Conservation (phyloP, 352 stramenopile species). For the Globisporangium apiculatum region DNA sequence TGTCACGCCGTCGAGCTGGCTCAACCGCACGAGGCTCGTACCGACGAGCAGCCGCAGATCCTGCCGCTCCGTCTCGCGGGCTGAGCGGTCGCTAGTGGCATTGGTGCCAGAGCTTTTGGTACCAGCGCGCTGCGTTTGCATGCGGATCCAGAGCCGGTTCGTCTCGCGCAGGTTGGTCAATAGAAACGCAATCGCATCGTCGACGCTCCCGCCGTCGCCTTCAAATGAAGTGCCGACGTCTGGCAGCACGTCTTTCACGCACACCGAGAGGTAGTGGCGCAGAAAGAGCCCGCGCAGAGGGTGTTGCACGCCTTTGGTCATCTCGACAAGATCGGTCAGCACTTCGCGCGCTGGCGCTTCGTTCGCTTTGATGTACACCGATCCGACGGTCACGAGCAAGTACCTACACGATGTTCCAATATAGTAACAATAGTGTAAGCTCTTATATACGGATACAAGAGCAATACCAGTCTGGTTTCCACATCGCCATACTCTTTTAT, state of each 20-base stretch:
- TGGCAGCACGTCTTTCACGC: slow-evolving; percentile 93
- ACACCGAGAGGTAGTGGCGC: slow-evolving; percentile 92
- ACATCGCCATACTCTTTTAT: no score
- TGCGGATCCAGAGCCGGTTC: slow-evolving; percentile 99
- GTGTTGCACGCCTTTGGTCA: slow-evolving; percentile 98
- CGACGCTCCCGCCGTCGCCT: slow-evolving; percentile 50
- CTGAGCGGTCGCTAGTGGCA: slow-evolving; percentile 67
- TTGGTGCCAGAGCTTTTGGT: slow-evolving; percentile 23
- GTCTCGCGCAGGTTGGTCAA: slow-evolving; percentile 97
- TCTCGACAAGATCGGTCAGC: slow-evolving; percentile 97
- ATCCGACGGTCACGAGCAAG: slow-evolving; percentile 95
- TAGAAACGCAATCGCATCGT: slow-evolving; percentile 95
- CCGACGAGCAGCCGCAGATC: slow-evolving; percentile 97
- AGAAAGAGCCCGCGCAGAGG: slow-evolving; percentile 97
- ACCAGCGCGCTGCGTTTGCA: slow-evolving; percentile 86
- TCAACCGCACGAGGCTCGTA: slow-evolving; percentile 96
- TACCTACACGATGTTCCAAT: slow-evolving; percentile 33
- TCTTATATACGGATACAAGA: not conserved
- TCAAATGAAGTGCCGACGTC: slow-evolving; percentile 74
- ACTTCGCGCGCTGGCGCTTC: slow-evolving; percentile 83
- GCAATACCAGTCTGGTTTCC: not conserved
- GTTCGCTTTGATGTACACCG: slow-evolving; percentile 91
- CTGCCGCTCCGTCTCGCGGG: slow-evolving; percentile 80
- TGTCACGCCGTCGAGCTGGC: slow-evolving; percentile 93
- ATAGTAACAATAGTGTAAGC: no score